Evolutionary conservation across 78 protist species (phyloP).

Genomic region (Dictyostelium discoideum): dicty_2.7 NC_007091.3:2414001-2414500

Average conservation of each 20-base stretch:
- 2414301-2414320: neutral
- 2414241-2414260: neutral
- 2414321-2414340: conserved; percentile 18
- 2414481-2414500: conserved; percentile 53
- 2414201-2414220: neutral
- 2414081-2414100: too few species aligned
- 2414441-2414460: neutral
- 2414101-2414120: too few species aligned
- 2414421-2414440: conserved; percentile 22
- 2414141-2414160: neutral
- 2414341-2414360: neutral
- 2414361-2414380: neutral
- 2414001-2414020: neutral
- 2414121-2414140: too few species aligned
- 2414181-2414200: neutral
- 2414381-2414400: conserved; percentile 51
- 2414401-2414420: conserved; percentile 36
- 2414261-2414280: conserved; percentile 48
- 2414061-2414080: too few species aligned
- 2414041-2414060: too few species aligned
- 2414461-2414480: neutral
- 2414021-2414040: too few species aligned
- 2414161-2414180: neutral
- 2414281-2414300: conserved; percentile 31
- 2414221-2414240: neutral